phyloP scores from a whole-genome alignment of 768 basidiomycete species.

The Boletus eberwhitei region DNA sequence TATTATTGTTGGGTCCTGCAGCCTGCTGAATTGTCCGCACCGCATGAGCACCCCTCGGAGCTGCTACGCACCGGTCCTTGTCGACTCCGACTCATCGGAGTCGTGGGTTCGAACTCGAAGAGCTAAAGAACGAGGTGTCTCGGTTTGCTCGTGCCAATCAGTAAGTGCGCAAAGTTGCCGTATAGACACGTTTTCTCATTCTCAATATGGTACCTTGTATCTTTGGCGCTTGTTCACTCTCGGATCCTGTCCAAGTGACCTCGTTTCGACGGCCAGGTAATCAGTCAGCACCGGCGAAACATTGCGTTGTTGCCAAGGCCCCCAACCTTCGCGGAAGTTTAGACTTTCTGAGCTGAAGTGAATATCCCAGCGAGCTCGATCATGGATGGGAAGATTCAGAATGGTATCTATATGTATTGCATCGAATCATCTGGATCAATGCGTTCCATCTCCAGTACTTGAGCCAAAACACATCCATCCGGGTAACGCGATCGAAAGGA shows the following conservation, averaged over 20 bases:
- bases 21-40: background rate
- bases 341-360: background rate
- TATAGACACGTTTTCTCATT: background rate
- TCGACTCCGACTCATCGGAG: background rate
- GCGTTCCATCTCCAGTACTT: background rate
- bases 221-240: background rate
- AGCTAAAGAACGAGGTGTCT: background rate
- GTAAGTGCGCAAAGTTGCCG: background rate
- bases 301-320: too few species aligned
- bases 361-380: background rate
- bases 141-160: background rate
- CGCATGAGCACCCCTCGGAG: accelerated
- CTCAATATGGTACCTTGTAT: background rate
- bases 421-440: background rate
- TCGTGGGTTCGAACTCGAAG: background rate
- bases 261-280: background rate
- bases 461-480: background rate
- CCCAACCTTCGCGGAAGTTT: too few species aligned
- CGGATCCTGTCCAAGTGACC: background rate
- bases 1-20: background rate
- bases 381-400: background rate
- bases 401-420: background rate
- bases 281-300: too few species aligned
- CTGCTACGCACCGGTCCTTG: background rate
- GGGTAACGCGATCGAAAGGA: background rate